Evolutionary conservation across 1,284 basidiomycete species (phyloP), one percentile per base, ranked within the genome.

Genomic region (Cryptococcus sp.): DNA sequence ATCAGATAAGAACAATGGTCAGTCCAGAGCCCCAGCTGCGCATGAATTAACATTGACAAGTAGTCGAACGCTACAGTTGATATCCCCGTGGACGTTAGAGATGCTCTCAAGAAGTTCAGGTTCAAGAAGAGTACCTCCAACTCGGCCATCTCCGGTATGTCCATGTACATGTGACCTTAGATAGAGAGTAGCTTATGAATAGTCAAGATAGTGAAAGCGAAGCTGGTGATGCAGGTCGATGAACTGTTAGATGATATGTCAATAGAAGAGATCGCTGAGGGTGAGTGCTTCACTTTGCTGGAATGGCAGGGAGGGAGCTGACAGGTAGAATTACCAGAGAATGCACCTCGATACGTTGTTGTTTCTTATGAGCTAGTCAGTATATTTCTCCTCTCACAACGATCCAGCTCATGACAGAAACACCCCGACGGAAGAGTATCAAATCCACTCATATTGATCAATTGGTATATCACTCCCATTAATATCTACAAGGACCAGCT

Each of bases 381-480:
- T 57, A 31, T 22, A 11, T 14, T n/a, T 25, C 21, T 18, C n/a
- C 9, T 34, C 24, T 10, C 42, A 14, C 16, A 1, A 21, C 7
- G 5, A 13, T 34, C 10, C n/a, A 24, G 21, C n/a, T 28, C 7
- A 28, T 22, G 2, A 18, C 54, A 76, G 75, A 80, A 81, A 42
- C 89, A 94, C 72, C 72, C 70, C 4, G 93, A 97, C 64, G 92
- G 92, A 2, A 81, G 93, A 34, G 85, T 81, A 55, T 91, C 88
- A 1, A 91, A 86, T 65, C 89, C 89, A 1, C 78, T 92, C 14
- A 83, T 89, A 2, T 78, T 93, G 48, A 77, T 94, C 72, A 91
- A 92, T 76, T 93, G 90, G 89, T 82, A 48, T 42, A 28, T 32
- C 23, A 10, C 28, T 18, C 16, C 42, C 34, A 23, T 25, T 18